Evolutionary conservation across 352 stramenopile species (phyloP).

Genomic region (Globisporangium paddicum): DNA sequence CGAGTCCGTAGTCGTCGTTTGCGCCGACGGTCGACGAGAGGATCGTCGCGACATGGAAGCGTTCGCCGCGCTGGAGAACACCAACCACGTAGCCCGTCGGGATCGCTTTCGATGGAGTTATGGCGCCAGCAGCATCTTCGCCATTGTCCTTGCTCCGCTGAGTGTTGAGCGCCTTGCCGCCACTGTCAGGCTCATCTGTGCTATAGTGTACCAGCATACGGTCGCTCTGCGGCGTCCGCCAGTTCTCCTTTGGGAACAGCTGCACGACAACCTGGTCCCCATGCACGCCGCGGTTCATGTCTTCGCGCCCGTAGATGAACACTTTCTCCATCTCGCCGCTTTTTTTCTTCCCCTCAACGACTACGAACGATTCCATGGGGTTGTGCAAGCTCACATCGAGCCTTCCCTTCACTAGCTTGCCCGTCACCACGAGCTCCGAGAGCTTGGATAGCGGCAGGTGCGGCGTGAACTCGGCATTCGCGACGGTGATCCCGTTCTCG

Average conservation of each 20-base stretch:
- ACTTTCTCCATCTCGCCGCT: slow-evolving; percentile 36
- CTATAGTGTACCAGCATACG: slow-evolving; percentile 68
- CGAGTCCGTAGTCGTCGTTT: slow-evolving; percentile 66
- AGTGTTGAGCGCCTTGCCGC: not conserved
- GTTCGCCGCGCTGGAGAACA: slow-evolving; percentile 66
- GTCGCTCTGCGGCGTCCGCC: slow-evolving; percentile 63
- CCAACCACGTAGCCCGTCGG: slow-evolving; percentile 84
- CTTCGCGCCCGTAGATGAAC: slow-evolving; percentile 65
- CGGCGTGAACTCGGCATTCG: slow-evolving; percentile 47
- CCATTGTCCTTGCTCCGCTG: slow-evolving; percentile 13
- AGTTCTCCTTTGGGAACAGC: slow-evolving; percentile 80
- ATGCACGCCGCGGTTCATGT: slow-evolving; percentile 97
- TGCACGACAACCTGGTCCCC: slow-evolving; percentile 96
- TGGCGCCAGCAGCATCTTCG: not conserved
- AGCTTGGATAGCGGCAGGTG: slow-evolving; percentile 38
- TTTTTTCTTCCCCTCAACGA: slow-evolving; percentile 28
- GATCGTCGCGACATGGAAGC: slow-evolving; percentile 70
- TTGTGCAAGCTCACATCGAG: slow-evolving; percentile 73
- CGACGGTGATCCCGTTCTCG: slow-evolving; percentile 17
- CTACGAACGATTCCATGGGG: slow-evolving; percentile 68
- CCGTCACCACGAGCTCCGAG: slow-evolving; percentile 23
- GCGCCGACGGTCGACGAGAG: slow-evolving; percentile 51
- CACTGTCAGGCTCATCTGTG: slow-evolving; percentile 35
- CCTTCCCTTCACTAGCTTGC: slow-evolving; percentile 35
- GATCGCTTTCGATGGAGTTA: slow-evolving; percentile 18